Evolutionary conservation across 2,329 filamentous ascomycete species (phyloP).

Genomic region (Fusarium sp.): DNA sequence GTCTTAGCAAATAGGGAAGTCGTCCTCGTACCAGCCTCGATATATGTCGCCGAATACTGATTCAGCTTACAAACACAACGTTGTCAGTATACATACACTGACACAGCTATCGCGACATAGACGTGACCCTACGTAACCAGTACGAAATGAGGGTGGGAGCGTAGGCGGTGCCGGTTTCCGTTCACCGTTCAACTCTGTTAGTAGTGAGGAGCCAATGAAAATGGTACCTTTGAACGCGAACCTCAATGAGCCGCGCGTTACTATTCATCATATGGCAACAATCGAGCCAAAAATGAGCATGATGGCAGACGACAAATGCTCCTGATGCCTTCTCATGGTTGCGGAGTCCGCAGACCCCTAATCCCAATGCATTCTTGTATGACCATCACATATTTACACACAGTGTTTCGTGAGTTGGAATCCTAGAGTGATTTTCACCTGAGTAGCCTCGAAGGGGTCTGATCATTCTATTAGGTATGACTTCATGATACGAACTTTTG

Average conservation of each 20-base stretch:
- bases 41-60: too few relatives aligned
- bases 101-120: rapidly evolving
- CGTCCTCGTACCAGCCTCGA: background rate
- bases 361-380: background rate
- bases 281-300: rapidly evolving
- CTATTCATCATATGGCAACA: background rate
- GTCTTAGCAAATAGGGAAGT: background rate
- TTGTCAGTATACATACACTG: too few relatives aligned
- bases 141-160: rapidly evolving
- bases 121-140: background rate
- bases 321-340: background rate
- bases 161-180: background rate
- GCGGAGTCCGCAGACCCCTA: background rate
- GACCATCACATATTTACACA: background rate
- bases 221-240: rapidly evolving
- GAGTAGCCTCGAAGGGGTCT: rapidly evolving
- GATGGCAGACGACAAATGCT: too few relatives aligned
- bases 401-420: rapidly evolving
- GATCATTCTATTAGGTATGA: rapidly evolving
- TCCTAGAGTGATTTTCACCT: too few relatives aligned
- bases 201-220: background rate
- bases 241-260: background rate
- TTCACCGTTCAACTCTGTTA: background rate
- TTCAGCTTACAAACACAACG: too few relatives aligned
- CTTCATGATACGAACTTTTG: too few relatives aligned